Base-by-base conservation (phyloP, 768 basidiomycete species). In the Lentinula boryana region DNA sequence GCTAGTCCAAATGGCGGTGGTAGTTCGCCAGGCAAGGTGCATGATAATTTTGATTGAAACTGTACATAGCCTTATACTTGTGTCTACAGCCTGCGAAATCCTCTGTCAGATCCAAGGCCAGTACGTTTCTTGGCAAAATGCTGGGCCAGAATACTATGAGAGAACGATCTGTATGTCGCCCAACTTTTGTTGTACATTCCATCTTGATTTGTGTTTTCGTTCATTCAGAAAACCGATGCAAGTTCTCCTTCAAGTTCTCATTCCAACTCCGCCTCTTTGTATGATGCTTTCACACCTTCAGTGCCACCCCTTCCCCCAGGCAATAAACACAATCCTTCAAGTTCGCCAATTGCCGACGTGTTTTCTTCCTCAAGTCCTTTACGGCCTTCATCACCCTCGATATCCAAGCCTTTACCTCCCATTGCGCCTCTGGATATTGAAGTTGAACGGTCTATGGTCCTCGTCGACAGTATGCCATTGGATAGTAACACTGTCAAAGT, bases 51-150 rank as follows among this genome's bases (percentile, higher is more conserved):
- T 31, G 21, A 32, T 36, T 32, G 21, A 21, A 40, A 44, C 1
- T 27, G 16, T 15, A n/a, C 31, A 8, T n/a, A n/a, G 41, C 9
- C 46, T 65, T n/a, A 18, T 23, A n/a, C 23, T 44, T 58, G 13
- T 7, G n/a, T 53, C 12, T 35, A 36, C 64, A 85, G 84, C 68
- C 74, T 32, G 67, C 75, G 10, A 91, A 82, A 70, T 80, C 83
- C 10, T 85, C 89, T 5, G 86, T 93, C 60, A 76, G 89, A 63
- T 81, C 84, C 40, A 93, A 90, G 70, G 90, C 89, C n/a, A 88
- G 82, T 66, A 88, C 88, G 50, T 86, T 93, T 69, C 77, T 88
- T 64, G 89, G 89, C 2, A 91, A 86, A 72, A 87, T 93, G 85
- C 73, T 87, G 41, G 89, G 89, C 3, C 82, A 86, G 65, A 57